A percentile compares a stretch with the other conserved stretches of the same genome.
Conservation (phyloP, 371 early-diverging fungal species). For the Zychaea mexicana region DNA sequence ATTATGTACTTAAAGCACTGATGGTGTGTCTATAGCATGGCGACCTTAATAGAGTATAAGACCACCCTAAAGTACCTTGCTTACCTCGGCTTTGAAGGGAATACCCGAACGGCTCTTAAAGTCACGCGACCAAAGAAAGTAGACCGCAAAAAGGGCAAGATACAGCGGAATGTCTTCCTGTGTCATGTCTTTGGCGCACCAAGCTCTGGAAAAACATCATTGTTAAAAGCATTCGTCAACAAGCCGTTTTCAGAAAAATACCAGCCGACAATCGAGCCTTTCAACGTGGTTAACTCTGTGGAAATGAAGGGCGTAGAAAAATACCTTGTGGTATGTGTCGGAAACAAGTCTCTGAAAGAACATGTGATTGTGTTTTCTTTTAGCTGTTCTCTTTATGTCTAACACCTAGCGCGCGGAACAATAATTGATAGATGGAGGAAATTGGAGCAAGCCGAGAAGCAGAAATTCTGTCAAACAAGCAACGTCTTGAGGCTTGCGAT, state of each 20-base stretch:
- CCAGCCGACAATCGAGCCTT: conserved; percentile 73
- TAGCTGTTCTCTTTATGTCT: neutral
- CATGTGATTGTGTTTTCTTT: too few relatives aligned
- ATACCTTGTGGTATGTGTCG: conserved; percentile 79
- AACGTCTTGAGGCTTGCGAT: conserved; percentile 86
- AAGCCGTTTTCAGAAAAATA: conserved; percentile 79
- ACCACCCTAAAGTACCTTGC: conserved; percentile 91
- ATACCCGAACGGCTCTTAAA: conserved; percentile 73
- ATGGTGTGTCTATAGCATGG: conserved; percentile 70
- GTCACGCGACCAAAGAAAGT: conserved; percentile 63
- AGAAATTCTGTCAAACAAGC: conserved; percentile 78
- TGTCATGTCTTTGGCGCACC: conserved; percentile 94
- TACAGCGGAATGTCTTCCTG: conserved; percentile 87
- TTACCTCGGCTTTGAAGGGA: conserved; percentile 92
- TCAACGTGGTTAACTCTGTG: conserved; percentile 90
- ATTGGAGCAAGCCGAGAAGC: conserved; percentile 77
- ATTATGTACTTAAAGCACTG: too few relatives aligned
- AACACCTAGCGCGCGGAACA: neutral
- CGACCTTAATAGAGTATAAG: conserved; percentile 87
- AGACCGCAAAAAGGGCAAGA: conserved; percentile 81
- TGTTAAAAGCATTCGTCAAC: conserved; percentile 83
- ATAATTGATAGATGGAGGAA: conserved; percentile 87
- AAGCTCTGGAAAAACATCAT: conserved; percentile 90
- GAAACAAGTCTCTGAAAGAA: too few relatives aligned
- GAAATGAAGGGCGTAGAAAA: conserved; percentile 93